Base-by-base conservation (phyloP, 805 yeast species). In the Candida anglica region DNA sequence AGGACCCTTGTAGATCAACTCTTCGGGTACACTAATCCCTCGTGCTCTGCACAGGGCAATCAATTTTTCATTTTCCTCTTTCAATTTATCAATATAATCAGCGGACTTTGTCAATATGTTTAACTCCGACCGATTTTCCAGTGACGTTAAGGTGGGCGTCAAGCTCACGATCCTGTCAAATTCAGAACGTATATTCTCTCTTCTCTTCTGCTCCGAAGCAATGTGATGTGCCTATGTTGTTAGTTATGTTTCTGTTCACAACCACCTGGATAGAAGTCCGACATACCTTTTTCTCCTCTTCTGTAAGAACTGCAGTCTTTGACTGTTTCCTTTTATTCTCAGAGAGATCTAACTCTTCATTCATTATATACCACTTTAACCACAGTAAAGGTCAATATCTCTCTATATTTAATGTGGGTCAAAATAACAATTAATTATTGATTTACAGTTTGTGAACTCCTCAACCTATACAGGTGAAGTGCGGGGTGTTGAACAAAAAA, bases 141-240 rank as follows among this genome's bases (percentile, higher is more conserved):
- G 63, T n/a, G 70, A 68, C 1, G 73, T 66, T 27, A 89, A 62
- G 6, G 74, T 78, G 0, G 97, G 97, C 1, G 93, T 87, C 6
- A 86, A 55, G 1, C 71, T 66, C 0, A 88, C 89, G 15, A 89
- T 66, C 36, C 72, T 73, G 47, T 85, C 94, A 50, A 86, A 89
- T 7, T 87, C 89, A 7, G 79, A 74, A 28, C 97, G 66, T 15
- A 91, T 86, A 27, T 89, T 86, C 43, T 81, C 86, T 41, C 98
- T 68, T 47, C 98, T 69, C 50, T 83, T 84, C 53, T 87, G 89
- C 53, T 89, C 98, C 0, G 89, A 81, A 4, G 85, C 85, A 6
- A 86, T 83, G 49, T 85, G 95, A 44, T 81, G 85, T 4, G 80
- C 81, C 78, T 80, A 7, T 27, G 3, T 22, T 18, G 46, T 46